These are phyloP conservation scores for Citrus cavaleriei DNA, from an alignment of 345 rosid species.

Conservation along the genomic window DNA sequence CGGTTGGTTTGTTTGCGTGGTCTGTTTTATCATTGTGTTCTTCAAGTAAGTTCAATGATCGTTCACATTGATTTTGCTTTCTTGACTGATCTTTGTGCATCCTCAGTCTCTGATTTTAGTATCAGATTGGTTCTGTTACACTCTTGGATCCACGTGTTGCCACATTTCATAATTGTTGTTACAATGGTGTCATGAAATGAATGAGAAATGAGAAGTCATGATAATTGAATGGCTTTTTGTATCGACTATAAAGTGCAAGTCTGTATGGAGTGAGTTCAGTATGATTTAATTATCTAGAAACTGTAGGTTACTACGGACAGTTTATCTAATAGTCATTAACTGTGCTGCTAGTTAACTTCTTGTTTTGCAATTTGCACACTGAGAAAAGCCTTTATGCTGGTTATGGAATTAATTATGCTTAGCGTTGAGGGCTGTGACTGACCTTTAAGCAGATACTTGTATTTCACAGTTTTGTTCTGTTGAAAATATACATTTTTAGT, in stretches of 20 bases:
- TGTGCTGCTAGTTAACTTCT: neutral
- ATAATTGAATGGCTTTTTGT: neutral
- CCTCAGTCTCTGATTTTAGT: neutral
- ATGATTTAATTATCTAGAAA: neutral
- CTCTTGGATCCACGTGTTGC: neutral
- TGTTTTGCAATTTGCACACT: neutral
- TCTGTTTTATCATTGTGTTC: neutral
- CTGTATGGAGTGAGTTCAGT: neutral
- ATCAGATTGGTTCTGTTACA: neutral
- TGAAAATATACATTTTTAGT: neutral
- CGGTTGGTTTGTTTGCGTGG: neutral
- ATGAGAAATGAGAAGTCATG: neutral
- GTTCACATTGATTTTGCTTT: neutral
- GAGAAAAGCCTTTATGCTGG: neutral
- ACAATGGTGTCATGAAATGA: neutral
- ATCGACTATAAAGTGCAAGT: too few species aligned
- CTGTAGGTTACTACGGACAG: neutral
- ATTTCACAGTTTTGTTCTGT: neutral
- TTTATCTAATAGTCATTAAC: neutral
- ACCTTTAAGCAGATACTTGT: neutral
- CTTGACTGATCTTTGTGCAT: neutral
- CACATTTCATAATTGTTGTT: neutral
- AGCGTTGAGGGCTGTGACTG: too few species aligned
- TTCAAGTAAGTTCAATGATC: neutral
- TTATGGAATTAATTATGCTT: neutral